Evolutionary conservation across 768 basidiomycete species (phyloP), one percentile per base, ranked within the genome.

Genomic region (Krasilnikovozyma curviuscula): DNA sequence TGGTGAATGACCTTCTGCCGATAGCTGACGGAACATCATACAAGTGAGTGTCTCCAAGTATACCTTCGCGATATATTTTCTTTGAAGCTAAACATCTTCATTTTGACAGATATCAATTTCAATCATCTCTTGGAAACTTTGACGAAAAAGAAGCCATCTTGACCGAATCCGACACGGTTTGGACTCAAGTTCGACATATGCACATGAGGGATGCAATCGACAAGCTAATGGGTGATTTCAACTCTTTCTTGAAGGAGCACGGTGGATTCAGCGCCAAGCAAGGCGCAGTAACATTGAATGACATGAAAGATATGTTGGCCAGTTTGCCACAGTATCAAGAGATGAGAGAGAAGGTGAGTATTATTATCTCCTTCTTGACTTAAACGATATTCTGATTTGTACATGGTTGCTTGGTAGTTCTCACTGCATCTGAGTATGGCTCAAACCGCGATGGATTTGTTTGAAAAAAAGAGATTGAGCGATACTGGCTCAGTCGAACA

Each of bases 251-350:
- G 63, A 74, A 78, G 58, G 93, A 97, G 56, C 83, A 97, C 62
- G 85, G 85, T 1, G 89, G 85, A 1, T 93, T 93, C 66, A 80
- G 82, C 58, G 83, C 50, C 9, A 61, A 85, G 24, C 76, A 83
- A 57, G 78, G 80, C 37, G 83, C 81, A 8, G 81, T 83, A 40
- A 88, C 76, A 57, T 63, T 98, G 40, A 91, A 88, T 59, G 91
- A 95, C 65, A 89, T 98, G 83, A 95, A 93, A 65, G 93, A 98
- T 59, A 93, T 97, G 91, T 70, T 98, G 29, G 93, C 93, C 28
- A 84, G 70, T 59, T 63, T 98, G 52, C 88, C 89, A 2, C 85
- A 93, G 65, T 93, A 82, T 57, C 83, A 89, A 66, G 88, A 93
- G 54, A 82, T 85, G 56, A 74, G 91, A 48, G 89, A 98, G 63